Percentiles rank a stretch among this genome's conserved stretches.
These are phyloP conservation scores for Aspergillus ostianus DNA, from an alignment of 495 filamentous ascomycete genomes.

Conservation along the genomic window DNA sequence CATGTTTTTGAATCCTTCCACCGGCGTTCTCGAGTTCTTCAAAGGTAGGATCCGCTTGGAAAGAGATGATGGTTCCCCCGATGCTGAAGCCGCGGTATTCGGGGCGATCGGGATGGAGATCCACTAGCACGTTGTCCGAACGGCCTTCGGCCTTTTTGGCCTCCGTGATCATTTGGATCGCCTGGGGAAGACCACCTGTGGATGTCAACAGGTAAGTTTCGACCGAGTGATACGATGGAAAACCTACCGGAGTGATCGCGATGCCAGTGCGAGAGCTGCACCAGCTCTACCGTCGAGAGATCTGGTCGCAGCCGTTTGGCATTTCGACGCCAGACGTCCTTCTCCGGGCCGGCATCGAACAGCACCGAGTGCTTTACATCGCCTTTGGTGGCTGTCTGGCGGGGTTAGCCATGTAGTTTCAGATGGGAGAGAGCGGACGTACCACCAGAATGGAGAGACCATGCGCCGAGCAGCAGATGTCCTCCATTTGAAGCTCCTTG, in stretches of 20 bases:
- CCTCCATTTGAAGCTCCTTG: constrained; percentile 52
- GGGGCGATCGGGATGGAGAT: constrained; percentile 56
- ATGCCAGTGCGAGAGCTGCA: constrained; percentile 76
- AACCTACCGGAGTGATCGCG: constrained; percentile 55
- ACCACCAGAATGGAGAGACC: constrained; percentile 58
- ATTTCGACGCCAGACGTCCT: constrained; percentile 55
- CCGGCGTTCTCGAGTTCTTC: constrained; percentile 50
- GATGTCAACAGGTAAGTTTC: neutral
- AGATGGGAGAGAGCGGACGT: constrained; percentile 12
- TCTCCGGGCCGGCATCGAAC: constrained; percentile 61
- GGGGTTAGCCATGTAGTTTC: neutral
- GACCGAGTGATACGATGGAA: neutral
- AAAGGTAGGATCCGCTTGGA: constrained; percentile 59
- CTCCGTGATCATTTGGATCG: constrained; percentile 47
- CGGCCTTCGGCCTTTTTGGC: constrained; percentile 37
- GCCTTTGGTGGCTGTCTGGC: constrained; percentile 53
- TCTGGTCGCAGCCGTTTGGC: constrained; percentile 47
- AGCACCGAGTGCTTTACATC: constrained; percentile 52
- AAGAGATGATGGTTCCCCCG: constrained; percentile 43
- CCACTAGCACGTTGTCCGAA: constrained; percentile 37
- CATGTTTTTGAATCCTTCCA: constrained; percentile 42
- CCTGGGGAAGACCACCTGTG: constrained; percentile 47
- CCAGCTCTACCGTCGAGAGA: constrained; percentile 64
- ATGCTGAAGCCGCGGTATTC: constrained; percentile 52
- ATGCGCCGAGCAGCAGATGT: constrained; percentile 60